phyloP scores from a whole-genome alignment of 768 basidiomycete species.

The Rhizopogon rudus region DNA sequence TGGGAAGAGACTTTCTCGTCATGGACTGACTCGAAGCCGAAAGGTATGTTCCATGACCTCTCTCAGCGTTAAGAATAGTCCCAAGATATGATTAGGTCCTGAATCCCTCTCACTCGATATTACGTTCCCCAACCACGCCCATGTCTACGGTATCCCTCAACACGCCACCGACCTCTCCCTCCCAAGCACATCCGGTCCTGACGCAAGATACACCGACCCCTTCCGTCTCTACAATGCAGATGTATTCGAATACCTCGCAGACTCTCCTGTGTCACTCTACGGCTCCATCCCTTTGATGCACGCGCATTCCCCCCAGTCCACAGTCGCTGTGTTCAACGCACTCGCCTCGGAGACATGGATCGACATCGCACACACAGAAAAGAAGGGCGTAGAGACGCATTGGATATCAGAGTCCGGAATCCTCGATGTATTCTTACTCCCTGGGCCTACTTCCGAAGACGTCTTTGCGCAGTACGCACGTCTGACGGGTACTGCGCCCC shows the following conservation, averaged over 20 bases:
- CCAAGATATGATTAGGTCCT: constrained; percentile 59
- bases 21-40: constrained; percentile 94
- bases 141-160: constrained; percentile 95
- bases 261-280: constrained; percentile 77
- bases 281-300: constrained; percentile 92
- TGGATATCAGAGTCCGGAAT: constrained; percentile 99
- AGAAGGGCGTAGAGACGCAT: constrained; percentile 72
- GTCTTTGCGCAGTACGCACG: constrained; percentile 82
- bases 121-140: constrained; percentile 85
- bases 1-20: constrained; percentile 88
- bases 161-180: constrained; percentile 89
- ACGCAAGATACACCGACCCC: constrained; percentile 77
- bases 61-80: background rate
- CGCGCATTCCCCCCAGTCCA: constrained; percentile 82
- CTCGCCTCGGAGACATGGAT: constrained; percentile 93
- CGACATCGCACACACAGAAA: constrained; percentile 69
- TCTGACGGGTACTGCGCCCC: constrained; percentile 78
- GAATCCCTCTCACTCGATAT: constrained; percentile 93
- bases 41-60: constrained; percentile 49
- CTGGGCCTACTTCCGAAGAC: constrained; percentile 80
- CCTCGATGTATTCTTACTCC: constrained; percentile 88
- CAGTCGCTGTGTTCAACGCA: constrained; percentile 87
- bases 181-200: constrained; percentile 80
- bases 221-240: constrained; percentile 95
- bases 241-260: constrained; percentile 92